Percentiles rank a stretch among this genome's conserved stretches.
Evolutionary conservation across 352 stramenopile genomes (phyloP).

Genomic region (Phytophthora pini): DNA sequence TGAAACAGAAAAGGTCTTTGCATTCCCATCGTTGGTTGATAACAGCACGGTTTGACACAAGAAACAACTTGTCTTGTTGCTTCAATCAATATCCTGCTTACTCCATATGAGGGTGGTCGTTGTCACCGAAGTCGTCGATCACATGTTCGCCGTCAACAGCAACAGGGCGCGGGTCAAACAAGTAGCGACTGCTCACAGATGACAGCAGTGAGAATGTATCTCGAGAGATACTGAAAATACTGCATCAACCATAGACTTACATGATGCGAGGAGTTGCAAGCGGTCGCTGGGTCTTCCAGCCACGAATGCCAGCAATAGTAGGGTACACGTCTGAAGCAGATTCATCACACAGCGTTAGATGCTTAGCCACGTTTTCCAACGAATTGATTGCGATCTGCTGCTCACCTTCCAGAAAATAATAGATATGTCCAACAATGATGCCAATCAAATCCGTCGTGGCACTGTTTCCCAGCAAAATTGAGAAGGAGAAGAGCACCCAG

Average conservation of each 20-base stretch:
- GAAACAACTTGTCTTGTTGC: constrained; percentile 13
- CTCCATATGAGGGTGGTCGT: constrained; percentile 64
- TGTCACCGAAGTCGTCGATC: constrained; percentile 65
- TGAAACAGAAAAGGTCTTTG: constrained; percentile 17
- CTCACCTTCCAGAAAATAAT: constrained; percentile 98
- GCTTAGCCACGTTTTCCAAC: neutral
- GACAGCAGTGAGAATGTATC: constrained; percentile 2
- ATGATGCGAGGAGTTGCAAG: constrained; percentile 93
- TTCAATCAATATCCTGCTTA: constrained; percentile 40
- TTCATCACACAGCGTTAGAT: constrained; percentile 18
- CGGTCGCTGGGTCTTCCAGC: constrained; percentile 93
- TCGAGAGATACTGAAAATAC: neutral
- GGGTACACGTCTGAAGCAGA: constrained; percentile 95
- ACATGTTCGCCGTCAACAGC: constrained; percentile 57
- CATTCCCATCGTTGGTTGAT: constrained; percentile 15
- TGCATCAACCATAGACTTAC: constrained; percentile 47
- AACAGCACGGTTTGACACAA: neutral
- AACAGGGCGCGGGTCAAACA: constrained; percentile 62
- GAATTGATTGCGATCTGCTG: neutral
- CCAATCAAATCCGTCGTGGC: constrained; percentile 98
- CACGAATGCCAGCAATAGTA: constrained; percentile 95
- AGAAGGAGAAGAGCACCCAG: constrained; percentile 98
- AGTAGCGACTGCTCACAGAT: constrained; percentile 51
- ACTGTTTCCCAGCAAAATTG: constrained; percentile 94
- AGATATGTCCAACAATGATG: constrained; percentile 99